Evolutionary conservation across 176 grass and related monocot genomes (phyloP), one percentile per base, ranked within the genome.

Genomic region (Zea luxurians): DNA sequence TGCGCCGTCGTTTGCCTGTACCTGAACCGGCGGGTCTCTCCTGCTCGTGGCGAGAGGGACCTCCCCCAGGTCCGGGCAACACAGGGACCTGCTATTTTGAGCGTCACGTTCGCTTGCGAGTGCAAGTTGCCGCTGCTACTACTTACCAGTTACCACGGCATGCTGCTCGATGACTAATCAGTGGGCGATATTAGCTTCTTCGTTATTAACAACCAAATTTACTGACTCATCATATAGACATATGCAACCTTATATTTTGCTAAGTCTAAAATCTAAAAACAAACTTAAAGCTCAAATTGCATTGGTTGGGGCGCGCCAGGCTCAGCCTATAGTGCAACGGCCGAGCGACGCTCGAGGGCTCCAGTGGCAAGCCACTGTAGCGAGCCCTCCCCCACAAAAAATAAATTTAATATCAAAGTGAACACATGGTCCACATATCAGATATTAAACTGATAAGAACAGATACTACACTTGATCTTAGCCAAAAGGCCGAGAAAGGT

Each of bases 371-470:
- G 55, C 55, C 16, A 20, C 55, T 58, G 55, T 58, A 4, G 55
- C 2, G 8, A 10, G 2, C 55, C 7, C 73, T 84, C 46, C 5
- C 86, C 47, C 34, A 84, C 0, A 65, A 93, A 82, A 90, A 84
- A 85, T 82, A 63, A 87, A 78, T 82, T 90, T 84, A 89, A 89
- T 89, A 92, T 92, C 80, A 0, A 18, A 57, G 35, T 83, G 37
- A 0, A 0, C 71, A 18, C 41, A 61, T 84, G 6, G 2, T 4
- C 54, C 67, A 83, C 45, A 36, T 90, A 93, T 93, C 81, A 93
- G 68, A 90, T 87, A 89, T 89, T 93, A 93, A 93, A 93, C 68
- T 93, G 61, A 89, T 87, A 93, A 93, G 40, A 92, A 92, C 76
- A 89, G 60, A 92, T 92, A 92, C 78, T 88, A 93, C 86, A 86